These are phyloP conservation scores for Neophaeococcomyces mojaviensis DNA, from an alignment of 2,329 filamentous ascomycete species.

Conservation along the genomic window DNA sequence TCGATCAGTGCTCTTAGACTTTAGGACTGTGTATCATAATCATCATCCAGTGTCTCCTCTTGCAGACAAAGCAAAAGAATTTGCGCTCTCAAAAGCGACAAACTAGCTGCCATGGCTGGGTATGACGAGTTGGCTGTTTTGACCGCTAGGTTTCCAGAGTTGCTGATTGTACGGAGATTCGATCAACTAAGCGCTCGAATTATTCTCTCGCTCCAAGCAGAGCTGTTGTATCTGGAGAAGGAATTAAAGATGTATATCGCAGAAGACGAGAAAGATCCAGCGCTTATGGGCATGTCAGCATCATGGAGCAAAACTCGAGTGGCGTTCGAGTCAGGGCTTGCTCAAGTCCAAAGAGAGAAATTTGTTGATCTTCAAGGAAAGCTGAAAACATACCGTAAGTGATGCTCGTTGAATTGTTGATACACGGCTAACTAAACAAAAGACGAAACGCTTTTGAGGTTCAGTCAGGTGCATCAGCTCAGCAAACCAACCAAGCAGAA, in stretches of 20 bases:
- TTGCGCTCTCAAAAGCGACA: no score
- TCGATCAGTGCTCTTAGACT: no score
- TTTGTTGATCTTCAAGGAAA: neutral
- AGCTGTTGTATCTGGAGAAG: slow-evolving; percentile 1
- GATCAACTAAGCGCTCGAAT: slow-evolving; percentile 1
- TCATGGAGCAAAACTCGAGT: no score
- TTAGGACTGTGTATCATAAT: no score
- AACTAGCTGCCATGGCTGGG: no score
- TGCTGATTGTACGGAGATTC: neutral
- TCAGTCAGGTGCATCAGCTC: no score
- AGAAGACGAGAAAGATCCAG: neutral
- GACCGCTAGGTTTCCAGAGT: neutral
- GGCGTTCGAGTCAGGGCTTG: neutral
- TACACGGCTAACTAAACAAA: neutral
- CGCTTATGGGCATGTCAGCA: no score
- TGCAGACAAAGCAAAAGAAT: no score
- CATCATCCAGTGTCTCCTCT: no score
- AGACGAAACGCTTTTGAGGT: neutral
- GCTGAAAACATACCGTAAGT: slow-evolving; percentile 1
- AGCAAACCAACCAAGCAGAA: no score
- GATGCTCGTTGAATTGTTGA: neutral
- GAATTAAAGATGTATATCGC: slow-evolving; percentile 1
- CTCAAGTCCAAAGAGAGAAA: neutral
- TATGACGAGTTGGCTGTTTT: slow-evolving; percentile 1
- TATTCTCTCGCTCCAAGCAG: neutral